Percentiles rank a stretch among this genome's conserved stretches.
phyloP scores from a whole-genome alignment of 768 basidiomycete species.

The Pulveroboletus sp. region DNA sequence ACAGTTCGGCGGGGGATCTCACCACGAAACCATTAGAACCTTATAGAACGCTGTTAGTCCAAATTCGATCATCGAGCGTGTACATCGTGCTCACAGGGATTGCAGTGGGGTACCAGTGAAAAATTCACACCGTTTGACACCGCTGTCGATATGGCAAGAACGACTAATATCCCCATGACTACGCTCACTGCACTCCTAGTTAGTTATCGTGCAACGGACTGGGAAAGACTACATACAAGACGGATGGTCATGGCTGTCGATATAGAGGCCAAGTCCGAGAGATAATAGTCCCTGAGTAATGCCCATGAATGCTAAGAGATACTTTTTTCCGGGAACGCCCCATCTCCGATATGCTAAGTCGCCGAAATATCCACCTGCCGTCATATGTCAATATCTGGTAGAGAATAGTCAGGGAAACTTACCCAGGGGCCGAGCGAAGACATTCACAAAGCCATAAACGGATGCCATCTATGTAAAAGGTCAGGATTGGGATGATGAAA shows the following conservation, averaged over 20 bases:
- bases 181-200: slow-evolving; percentile 21
- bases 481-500: slow-evolving; percentile 4
- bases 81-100: slow-evolving; percentile 38
- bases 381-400: background rate
- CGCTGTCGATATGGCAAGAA: slow-evolving; percentile 38
- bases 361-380: slow-evolving; percentile 41
- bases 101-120: slow-evolving; percentile 49
- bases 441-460: slow-evolving; percentile 45
- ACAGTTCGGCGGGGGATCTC: background rate
- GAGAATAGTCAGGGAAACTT: background rate
- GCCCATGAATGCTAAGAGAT: slow-evolving; percentile 41
- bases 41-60: background rate
- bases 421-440: slow-evolving; percentile 46
- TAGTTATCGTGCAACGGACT: background rate
- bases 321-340: slow-evolving; percentile 47
- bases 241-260: slow-evolving; percentile 21
- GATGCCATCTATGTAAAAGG: slow-evolving; percentile 21
- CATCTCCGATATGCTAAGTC: slow-evolving; percentile 42
- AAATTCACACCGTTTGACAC: slow-evolving; percentile 50
- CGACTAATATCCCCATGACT: slow-evolving; percentile 38
- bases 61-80: too few relatives aligned
- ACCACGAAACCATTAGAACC: slow-evolving; percentile 36
- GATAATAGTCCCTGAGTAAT: slow-evolving; percentile 41
- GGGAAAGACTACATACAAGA: slow-evolving; percentile 14
- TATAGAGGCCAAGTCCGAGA: slow-evolving; percentile 46